Evolutionary conservation across 805 yeast species (phyloP), one percentile per base, ranked within the genome.

Genomic region (Saturnispora ahearnii): DNA sequence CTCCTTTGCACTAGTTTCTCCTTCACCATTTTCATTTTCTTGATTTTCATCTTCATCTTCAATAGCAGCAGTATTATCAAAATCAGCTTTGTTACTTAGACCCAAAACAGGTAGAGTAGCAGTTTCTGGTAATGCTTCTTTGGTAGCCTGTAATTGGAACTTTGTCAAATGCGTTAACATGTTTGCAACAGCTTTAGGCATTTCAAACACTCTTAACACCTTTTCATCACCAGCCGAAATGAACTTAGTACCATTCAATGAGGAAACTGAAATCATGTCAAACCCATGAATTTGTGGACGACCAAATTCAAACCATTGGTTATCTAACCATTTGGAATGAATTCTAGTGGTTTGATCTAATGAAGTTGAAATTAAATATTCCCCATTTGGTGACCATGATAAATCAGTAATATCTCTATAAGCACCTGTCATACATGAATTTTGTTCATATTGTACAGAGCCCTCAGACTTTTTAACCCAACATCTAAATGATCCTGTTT

Each of bases 241-340:
- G 68, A 87, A 91, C 55, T 76, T 70, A 1, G 84, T 72, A 45
- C 72, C 66, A 15, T 77, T 66, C 12, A 93, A 65, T 11, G 84
- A 73, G 36, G 81, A 78, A 7, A 86, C 71, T 56, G 96, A 81
- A 36, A 87, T 74, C 97, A 93, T 89, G 62, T 93, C 98, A 62
- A 88, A 93, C 8, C 99, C 99, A 65, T 93, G 99, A 55, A 93
- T 93, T 65, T 93, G 99, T 0, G 99, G 98, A 57, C 99, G 77
- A 1, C 96, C 87, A 65, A 93, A 83, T 64, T 93, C 99, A 62
- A 83, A 84, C 95, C 96, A 89, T 1, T 65, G 51, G 6, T 56
- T 53, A 11, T 58, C 50, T 8, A 46, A 53, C 87, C 88, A 84
- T 28, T 76, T 78, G 0, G 95, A 81, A 65, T 76, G 84, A 24